Base-by-base conservation (phyloP, 192 early-diverging fungal genomes). In the Linnemannia hyalina region DNA sequence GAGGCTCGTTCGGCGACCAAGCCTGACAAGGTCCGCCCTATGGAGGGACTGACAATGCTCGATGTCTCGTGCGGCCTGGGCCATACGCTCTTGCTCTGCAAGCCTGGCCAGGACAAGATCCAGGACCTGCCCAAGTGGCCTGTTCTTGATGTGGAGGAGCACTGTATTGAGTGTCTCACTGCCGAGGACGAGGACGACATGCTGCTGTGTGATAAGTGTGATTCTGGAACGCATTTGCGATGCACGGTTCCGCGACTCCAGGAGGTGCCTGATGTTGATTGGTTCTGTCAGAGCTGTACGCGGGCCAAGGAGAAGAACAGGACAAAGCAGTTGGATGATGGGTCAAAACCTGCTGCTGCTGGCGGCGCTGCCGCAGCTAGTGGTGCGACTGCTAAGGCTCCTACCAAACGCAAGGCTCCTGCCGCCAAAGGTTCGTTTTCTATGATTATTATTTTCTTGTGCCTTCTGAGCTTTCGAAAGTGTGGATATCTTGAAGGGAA, bases 221-320 rank as follows among this genome's bases (percentile, higher is more conserved):
- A 91, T 77, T 82, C 77, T 26, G 81, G 88, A 41, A 84, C 84
- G 23, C 90, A 91, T 80, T 75, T 88, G 47, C 80, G 88, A 13
- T 91, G 90, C 76, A 88, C 89, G 36, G 79, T 85, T 0, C 90
- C 90, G 13, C 73, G 83, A 79, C 81, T 91, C 36, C 80, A 89
- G 80, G 87, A 70, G 32, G 88, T 91, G 8, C 90, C 90, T 32
- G 90, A 91, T 81, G 80, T 81, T 26, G 91, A 93, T 68, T 94
- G 91, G 91, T 93, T 92, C 80, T 90, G 91, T 65, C 88, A 91
- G 80, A 55, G 71, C 10, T 91, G 90, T 57, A 81, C 76, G 22
- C 75, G 42, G 22, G 75, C 79, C 70, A 81, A 55, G 71, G 84
- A 86, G 42, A 80, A 52, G 65, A 86, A 77, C 60, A 80, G 41